These are phyloP conservation scores for Miscanthus lutarioriparius DNA, from an alignment of 176 grass and related monocot genomes.

Conservation along the genomic window DNA sequence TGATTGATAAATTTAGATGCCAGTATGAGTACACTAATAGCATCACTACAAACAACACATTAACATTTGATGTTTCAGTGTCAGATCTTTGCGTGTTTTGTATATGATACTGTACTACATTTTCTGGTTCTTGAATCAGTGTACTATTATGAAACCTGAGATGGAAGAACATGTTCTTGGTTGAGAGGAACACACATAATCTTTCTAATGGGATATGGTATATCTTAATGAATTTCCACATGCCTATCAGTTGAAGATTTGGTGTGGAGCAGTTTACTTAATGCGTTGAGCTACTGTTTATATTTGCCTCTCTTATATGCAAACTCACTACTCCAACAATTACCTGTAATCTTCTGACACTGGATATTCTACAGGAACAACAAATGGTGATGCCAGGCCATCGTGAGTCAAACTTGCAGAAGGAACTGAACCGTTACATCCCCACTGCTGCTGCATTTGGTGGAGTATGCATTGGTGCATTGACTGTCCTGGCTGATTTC, in stretches of 20 bases:
- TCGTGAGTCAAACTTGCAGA: slow-evolving; percentile 91
- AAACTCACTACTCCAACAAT: slow-evolving; percentile 1
- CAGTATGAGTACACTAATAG: not conserved
- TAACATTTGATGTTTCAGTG: not conserved
- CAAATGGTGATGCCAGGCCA: slow-evolving; percentile 99
- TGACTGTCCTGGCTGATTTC: slow-evolving; percentile 95
- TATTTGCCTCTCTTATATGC: not conserved
- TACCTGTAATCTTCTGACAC: not conserved
- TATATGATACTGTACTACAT: not conserved
- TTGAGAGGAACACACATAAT: not conserved
- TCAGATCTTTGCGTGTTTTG: not conserved
- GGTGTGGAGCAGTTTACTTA: not conserved
- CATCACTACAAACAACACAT: not conserved
- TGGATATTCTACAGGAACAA: slow-evolving; percentile 67
- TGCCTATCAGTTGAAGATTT: not conserved
- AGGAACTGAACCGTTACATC: slow-evolving; percentile 92
- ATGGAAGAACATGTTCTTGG: not conserved
- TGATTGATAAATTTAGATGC: not conserved
- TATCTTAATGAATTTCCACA: not conserved
- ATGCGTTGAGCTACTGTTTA: not conserved
- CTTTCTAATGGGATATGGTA: not conserved
- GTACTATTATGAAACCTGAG: not conserved
- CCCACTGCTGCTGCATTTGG: slow-evolving; percentile 94
- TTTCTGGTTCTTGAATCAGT: not conserved
- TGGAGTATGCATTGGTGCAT: slow-evolving; percentile 87